Conservation (phyloP, 1,284 basidiomycete species). For the Chondrostereum purpureum region DNA sequence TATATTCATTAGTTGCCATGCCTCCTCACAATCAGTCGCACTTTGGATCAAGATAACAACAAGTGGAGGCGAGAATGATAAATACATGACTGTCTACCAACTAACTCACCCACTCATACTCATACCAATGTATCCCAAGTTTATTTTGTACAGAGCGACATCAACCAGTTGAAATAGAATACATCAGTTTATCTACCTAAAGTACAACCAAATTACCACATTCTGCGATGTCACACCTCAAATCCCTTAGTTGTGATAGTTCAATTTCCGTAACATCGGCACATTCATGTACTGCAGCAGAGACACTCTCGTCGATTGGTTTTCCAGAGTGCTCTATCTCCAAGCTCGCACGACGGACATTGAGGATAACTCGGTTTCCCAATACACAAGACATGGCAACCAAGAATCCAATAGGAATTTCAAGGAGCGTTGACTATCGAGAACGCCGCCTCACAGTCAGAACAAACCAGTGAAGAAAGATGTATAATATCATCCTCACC, state of each 20-base stretch:
- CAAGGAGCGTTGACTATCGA: constrained; percentile 23
- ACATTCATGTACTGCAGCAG: background rate
- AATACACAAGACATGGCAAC: constrained; percentile 52
- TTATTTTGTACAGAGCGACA: too few species aligned
- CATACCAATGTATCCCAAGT: too few species aligned
- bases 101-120: too few species aligned
- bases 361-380: constrained; percentile 48
- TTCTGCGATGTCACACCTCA: too few species aligned
- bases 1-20: too few species aligned
- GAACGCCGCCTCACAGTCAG: constrained; percentile 17
- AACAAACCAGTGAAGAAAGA: constrained; percentile 1
- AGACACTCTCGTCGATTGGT: background rate
- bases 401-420: constrained; percentile 50
- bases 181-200: too few species aligned
- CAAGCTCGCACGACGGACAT: constrained; percentile 36
- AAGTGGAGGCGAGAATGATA: too few species aligned
- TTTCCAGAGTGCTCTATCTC: background rate
- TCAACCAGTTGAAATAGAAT: too few species aligned
- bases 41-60: too few species aligned
- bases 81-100: too few species aligned
- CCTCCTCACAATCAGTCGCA: too few species aligned
- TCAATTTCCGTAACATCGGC: background rate
- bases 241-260: background rate
- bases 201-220: too few species aligned
- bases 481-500: constrained; percentile 24